These are phyloP conservation scores for Prosopis cineraria DNA, from an alignment of 306 rosid species.

Conservation along the genomic window DNA sequence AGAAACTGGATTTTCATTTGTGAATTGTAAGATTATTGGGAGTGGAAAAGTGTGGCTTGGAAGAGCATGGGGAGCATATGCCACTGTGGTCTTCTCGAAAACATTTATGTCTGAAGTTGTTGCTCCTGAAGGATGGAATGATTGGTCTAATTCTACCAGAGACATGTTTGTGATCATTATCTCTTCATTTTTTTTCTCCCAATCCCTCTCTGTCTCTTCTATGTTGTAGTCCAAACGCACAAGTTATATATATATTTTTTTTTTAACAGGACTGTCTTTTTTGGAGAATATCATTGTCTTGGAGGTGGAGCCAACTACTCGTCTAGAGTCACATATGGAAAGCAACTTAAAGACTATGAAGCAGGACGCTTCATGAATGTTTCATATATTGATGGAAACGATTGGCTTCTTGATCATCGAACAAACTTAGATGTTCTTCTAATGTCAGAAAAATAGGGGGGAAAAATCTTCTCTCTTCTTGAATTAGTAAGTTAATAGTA, in stretches of 20 bases:
- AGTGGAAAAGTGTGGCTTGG: constrained; percentile 86
- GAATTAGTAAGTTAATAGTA: neutral
- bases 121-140: constrained; percentile 72
- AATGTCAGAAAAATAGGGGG: too few relatives aligned
- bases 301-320: constrained; percentile 65
- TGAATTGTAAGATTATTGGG: constrained; percentile 74
- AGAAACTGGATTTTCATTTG: constrained; percentile 70
- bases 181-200: neutral
- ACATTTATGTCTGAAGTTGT: constrained; percentile 72
- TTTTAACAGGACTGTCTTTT: constrained; percentile 60
- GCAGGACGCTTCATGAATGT: constrained; percentile 44
- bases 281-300: constrained; percentile 64
- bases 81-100: constrained; percentile 62
- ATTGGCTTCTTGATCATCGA: neutral
- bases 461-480: too few relatives aligned
- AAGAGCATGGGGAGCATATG: constrained; percentile 78
- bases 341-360: constrained; percentile 62
- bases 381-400: neutral
- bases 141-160: constrained; percentile 72
- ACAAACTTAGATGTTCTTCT: neutral
- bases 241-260: too few relatives aligned
- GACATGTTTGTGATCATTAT: constrained; percentile 49
- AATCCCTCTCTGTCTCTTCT: neutral
- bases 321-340: constrained; percentile 58
- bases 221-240: neutral